These are phyloP conservation scores for Gnomoniopsis smithogilvyi DNA, from an alignment of 2,329 filamentous ascomycete species.

Conservation along the genomic window DNA sequence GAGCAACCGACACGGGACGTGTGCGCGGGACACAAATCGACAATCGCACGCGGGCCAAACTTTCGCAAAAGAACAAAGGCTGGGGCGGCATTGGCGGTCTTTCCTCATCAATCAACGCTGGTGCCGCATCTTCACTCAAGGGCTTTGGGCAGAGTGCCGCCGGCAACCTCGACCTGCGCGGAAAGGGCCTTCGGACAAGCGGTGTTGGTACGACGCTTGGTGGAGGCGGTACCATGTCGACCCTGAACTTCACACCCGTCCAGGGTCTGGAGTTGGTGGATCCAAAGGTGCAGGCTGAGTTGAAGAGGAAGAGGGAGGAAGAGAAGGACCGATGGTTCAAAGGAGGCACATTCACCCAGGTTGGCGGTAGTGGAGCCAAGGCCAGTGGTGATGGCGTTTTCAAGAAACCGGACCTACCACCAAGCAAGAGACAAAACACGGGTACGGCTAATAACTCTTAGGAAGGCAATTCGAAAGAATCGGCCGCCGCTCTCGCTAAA, in stretches of 20 bases:
- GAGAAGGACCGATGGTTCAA: conserved; percentile 98
- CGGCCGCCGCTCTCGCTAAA: conserved; percentile 19
- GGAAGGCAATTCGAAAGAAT: conserved; percentile 19
- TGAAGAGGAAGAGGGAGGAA: conserved; percentile 85
- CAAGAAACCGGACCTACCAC: conserved; percentile 76
- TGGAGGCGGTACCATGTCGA: conserved; percentile 74
- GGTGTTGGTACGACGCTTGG: conserved; percentile 74
- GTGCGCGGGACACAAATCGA: conserved; percentile 89
- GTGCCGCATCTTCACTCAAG: conserved; percentile 76
- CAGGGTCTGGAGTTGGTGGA: conserved; percentile 95
- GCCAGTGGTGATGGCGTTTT: conserved; percentile 57
- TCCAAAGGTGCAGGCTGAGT: conserved; percentile 83
- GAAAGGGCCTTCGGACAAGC: conserved; percentile 74
- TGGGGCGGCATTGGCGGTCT: conserved; percentile 76
- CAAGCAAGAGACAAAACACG: conserved; percentile 69
- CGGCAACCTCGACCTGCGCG: conserved; percentile 66
- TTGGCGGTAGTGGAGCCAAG: conserved; percentile 52
- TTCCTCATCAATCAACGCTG: conserved; percentile 52
- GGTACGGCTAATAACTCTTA: conserved; percentile 49
- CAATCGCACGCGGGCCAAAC: conserved; percentile 85
- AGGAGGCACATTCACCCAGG: conserved; percentile 92
- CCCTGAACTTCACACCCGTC: conserved; percentile 88
- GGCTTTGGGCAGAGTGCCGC: conserved; percentile 64
- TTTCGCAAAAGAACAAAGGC: conserved; percentile 92
- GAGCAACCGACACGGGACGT: conserved; percentile 80